Base-by-base conservation (phyloP, 805 yeast species). In the Cyberlindnera americana region DNA sequence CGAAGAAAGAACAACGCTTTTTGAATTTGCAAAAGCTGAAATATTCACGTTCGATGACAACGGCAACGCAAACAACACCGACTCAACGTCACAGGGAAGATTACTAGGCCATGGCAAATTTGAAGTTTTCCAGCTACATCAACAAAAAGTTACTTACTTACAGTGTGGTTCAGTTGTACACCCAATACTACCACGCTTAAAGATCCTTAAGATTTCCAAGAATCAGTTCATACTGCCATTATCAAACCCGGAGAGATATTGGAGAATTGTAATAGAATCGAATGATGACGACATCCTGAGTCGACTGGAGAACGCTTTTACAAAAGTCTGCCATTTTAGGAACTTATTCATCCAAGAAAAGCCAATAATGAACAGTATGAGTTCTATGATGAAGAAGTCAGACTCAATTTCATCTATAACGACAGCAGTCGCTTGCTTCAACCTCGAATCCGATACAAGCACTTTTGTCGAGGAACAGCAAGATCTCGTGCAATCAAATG, bases 161-260 rank as follows among this genome's bases (percentile, higher is more conserved):
- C 73, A 78, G 11, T 82, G 88, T 61, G 89, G 60, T 10, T 67
- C 77, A 5, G 75, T 86, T 27, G 74, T 84, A 2, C 84, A 84
- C 54, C 95, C 95, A 4, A 72, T 86, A 12, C 62, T 86, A 37
- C 86, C 88, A 4, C 75, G 71, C 44, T 58, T 81, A 38, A 74
- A 77, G 49, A 67, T 86, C 3, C 58, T 83, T 44, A 64, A 84
- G 49, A 67, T 72, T 10, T 62, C 65, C 17, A 46, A 43, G 33
- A 66, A 66, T 35, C 73, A 71, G 49, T 81, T 81, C 49, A 67
- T 82, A 3, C 56, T 85, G 14, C 81, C 88, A 1, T 68, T 86
- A 41, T 77, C 76, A 19, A 84, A 83, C 50, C 95, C 95, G 0
- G 82, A 78, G 46, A 64, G 91, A 50, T 83, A 77, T 59, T 86